A percentile compares a stretch with the other conserved stretches of the same genome.
phyloP scores from a whole-genome alignment of 164 flowering plant species.

The Vitis rupestris region DNA sequence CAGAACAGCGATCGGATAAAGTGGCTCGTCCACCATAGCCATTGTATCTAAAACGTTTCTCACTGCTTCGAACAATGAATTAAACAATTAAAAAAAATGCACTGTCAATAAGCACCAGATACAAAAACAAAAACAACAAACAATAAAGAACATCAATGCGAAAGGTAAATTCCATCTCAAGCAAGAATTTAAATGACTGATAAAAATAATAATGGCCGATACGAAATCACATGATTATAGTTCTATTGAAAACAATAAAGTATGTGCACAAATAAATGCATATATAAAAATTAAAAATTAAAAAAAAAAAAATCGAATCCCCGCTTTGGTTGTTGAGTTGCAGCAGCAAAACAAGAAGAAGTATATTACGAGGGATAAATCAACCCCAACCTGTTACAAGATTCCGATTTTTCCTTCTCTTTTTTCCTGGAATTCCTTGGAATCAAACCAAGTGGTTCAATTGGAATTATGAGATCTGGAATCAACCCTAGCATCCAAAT shows the following conservation, averaged over 20 bases:
- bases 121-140: no score
- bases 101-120: no score
- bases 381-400: no score
- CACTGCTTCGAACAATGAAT: no score
- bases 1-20: conserved; percentile 89
- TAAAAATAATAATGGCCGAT: neutral
- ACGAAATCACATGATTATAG: neutral
- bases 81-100: no score
- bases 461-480: conserved; percentile 3
- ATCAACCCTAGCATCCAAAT: neutral
- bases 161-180: neutral
- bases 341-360: no score
- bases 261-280: neutral
- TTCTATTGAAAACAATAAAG: neutral
- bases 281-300: no score
- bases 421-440: neutral
- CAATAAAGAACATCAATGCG: neutral
- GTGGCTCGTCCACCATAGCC: conserved; percentile 91
- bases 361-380: no score
- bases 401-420: no score
- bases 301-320: no score
- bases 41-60: neutral
- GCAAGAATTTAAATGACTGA: neutral
- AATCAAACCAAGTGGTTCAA: neutral
- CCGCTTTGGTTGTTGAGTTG: no score